phyloP scores from a whole-genome alignment of 139 green algal genomes.

The Marvania coccoides region DNA sequence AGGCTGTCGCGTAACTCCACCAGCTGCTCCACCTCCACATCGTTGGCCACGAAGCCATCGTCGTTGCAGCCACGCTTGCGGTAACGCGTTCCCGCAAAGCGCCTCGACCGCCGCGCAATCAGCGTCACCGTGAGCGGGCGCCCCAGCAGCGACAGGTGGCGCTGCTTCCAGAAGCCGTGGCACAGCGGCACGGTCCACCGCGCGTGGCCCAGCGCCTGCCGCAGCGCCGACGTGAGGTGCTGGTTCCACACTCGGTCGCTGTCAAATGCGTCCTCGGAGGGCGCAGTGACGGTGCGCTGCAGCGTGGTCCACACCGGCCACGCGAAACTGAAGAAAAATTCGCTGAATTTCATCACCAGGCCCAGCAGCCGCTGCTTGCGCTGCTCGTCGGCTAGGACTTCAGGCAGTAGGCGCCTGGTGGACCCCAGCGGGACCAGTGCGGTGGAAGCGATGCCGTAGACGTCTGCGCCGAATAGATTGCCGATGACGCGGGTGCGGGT shows the following conservation, averaged over 20 bases:
- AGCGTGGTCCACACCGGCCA: conserved; percentile 69
- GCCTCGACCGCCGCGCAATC: conserved; percentile 69
- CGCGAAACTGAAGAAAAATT: conserved; percentile 92
- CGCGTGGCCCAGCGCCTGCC: conserved; percentile 33
- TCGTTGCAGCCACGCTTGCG: conserved; percentile 88
- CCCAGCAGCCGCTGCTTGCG: conserved; percentile 68
- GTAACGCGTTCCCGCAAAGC: conserved; percentile 94
- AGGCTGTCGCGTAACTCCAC: background rate
- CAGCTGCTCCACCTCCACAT: conserved; percentile 89
- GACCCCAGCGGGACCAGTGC: conserved; percentile 61
- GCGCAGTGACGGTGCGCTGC: conserved; percentile 51
- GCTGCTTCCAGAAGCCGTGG: conserved; percentile 90
- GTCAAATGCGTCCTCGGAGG: conserved; percentile 29
- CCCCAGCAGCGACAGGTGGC: conserved; percentile 67
- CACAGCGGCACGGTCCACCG: conserved; percentile 80
- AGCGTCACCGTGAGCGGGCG: conserved; percentile 79
- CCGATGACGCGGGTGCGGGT: conserved; percentile 62
- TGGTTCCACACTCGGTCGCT: conserved; percentile 94
- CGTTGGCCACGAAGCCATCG: conserved; percentile 83
- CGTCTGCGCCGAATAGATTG: conserved; percentile 57
- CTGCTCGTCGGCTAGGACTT: conserved; percentile 8
- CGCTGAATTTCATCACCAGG: conserved; percentile 78
- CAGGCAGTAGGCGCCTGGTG: conserved; percentile 15
- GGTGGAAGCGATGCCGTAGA: conserved; percentile 76
- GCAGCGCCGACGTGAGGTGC: conserved; percentile 65